phyloP scores from a whole-genome alignment of 805 yeast genomes.

The Allodekkera sacchari region DNA sequence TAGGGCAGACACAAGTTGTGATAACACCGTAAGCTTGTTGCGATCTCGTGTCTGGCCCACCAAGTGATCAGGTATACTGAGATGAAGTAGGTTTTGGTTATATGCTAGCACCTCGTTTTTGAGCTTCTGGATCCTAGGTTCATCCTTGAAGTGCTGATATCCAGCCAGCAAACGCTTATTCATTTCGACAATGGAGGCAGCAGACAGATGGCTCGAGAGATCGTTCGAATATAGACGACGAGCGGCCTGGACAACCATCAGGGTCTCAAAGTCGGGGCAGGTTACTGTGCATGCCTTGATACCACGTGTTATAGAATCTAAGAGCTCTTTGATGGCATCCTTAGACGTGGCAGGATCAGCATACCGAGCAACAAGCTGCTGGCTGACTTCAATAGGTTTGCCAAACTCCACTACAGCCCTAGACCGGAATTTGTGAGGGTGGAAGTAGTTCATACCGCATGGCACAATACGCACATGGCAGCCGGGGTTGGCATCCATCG shows the following conservation, averaged over 20 bases:
- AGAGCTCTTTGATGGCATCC: conserved; percentile 63
- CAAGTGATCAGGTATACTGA: conserved; percentile 48
- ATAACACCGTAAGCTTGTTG: conserved; percentile 15
- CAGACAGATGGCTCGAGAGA: conserved; percentile 59
- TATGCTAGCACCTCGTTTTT: conserved; percentile 60
- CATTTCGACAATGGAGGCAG: conserved; percentile 82
- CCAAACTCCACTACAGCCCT: conserved; percentile 96
- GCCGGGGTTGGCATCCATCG: conserved; percentile 69
- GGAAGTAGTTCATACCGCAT: conserved; percentile 96
- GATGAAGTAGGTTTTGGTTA: conserved; percentile 46
- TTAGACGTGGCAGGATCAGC: conserved; percentile 49
- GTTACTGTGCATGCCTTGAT: conserved; percentile 80
- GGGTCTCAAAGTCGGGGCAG: conserved; percentile 81
- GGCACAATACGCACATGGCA: conserved; percentile 85
- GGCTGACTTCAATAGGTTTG: conserved; percentile 62
- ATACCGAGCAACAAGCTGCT: conserved; percentile 58
- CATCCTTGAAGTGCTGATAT: conserved; percentile 63
- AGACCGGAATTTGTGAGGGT: conserved; percentile 90
- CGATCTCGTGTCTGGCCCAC: conserved; percentile 37
- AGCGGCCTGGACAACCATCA: conserved; percentile 86
- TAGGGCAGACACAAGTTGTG: conserved; percentile 17
- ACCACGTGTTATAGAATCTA: conserved; percentile 65
- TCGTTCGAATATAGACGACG: conserved; percentile 80
- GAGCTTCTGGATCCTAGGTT: conserved; percentile 55
- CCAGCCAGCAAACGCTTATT: conserved; percentile 82